phyloP scores from a whole-genome alignment of 192 early-diverging fungal genomes.

The Entomortierella lignicola region DNA sequence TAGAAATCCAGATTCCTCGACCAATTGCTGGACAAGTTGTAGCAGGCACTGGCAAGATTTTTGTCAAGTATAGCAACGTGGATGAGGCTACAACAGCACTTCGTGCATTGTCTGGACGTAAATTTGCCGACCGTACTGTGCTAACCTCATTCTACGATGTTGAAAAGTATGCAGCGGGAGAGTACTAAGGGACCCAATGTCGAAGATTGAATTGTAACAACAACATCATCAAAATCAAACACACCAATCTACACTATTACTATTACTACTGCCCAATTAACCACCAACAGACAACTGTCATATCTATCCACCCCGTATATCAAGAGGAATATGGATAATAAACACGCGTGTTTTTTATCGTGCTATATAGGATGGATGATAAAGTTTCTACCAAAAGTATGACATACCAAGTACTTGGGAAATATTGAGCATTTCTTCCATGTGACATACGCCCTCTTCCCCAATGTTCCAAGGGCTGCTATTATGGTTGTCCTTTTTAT shows the following conservation, averaged over 20 bases:
- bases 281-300: too few relatives aligned
- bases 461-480: too few relatives aligned
- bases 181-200: constrained; percentile 42
- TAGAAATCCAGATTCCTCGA: constrained; percentile 86
- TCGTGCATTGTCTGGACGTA: constrained; percentile 88
- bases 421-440: too few relatives aligned
- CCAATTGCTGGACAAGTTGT: constrained; percentile 65
- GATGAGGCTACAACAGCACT: constrained; percentile 77
- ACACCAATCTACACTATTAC: too few relatives aligned
- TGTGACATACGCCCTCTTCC: background rate
- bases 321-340: too few relatives aligned
- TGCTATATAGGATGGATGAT: too few relatives aligned
- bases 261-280: too few relatives aligned
- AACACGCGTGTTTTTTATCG: too few relatives aligned
- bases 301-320: too few relatives aligned
- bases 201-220: background rate
- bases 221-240: background rate
- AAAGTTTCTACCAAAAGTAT: too few relatives aligned
- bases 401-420: too few relatives aligned
- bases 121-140: constrained; percentile 94
- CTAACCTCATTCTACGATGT: constrained; percentile 86
- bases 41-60: constrained; percentile 92
- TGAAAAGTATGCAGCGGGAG: constrained; percentile 72
- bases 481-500: too few relatives aligned
- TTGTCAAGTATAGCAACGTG: constrained; percentile 75